A percentile compares a stretch with the other conserved stretches of the same genome.
phyloP scores from a whole-genome alignment of 768 basidiomycete species.

The Kwoniella bestiolae region DNA sequence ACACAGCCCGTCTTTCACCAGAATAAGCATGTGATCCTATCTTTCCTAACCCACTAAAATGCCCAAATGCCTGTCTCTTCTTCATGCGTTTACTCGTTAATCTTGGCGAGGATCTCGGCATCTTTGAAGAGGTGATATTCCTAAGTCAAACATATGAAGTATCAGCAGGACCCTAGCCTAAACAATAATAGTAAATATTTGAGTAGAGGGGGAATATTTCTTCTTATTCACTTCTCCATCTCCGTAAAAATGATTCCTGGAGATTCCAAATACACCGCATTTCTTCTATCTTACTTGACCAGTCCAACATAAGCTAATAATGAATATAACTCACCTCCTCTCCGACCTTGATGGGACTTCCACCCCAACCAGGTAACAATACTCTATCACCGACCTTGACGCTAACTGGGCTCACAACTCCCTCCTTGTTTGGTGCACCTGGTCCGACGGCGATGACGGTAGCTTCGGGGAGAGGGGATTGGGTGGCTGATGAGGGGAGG shows the following conservation, averaged over 20 bases:
- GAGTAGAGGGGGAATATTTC: no score
- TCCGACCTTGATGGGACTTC: slow-evolving; percentile 91
- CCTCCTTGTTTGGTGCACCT: slow-evolving; percentile 86
- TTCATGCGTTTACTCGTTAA: slow-evolving; percentile 69
- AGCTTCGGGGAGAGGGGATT: slow-evolving; percentile 88
- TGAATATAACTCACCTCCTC: slow-evolving; percentile 73
- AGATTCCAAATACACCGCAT: background rate
- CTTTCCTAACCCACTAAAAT: background rate
- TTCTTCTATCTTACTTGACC: background rate
- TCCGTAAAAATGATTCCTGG: background rate
- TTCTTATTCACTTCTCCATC: no score
- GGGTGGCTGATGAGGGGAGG: slow-evolving; percentile 87
- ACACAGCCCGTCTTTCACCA: no score
- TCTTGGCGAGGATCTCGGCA: slow-evolving; percentile 92
- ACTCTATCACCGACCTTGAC: slow-evolving; percentile 92
- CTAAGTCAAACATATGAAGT: no score
- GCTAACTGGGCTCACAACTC: slow-evolving; percentile 69
- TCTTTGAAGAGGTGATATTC: slow-evolving; percentile 96
- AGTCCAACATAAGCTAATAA: background rate
- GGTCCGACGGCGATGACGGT: slow-evolving; percentile 95
- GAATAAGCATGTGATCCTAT: no score
- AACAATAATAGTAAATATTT: no score
- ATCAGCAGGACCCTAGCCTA: no score
- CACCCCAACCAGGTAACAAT: slow-evolving; percentile 94
- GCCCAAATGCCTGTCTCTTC: background rate